A percentile compares a stretch with the other conserved stretches of the same genome.
Evolutionary conservation across 352 stramenopile genomes (phyloP).

Genomic region (Phytophthora syringae): DNA sequence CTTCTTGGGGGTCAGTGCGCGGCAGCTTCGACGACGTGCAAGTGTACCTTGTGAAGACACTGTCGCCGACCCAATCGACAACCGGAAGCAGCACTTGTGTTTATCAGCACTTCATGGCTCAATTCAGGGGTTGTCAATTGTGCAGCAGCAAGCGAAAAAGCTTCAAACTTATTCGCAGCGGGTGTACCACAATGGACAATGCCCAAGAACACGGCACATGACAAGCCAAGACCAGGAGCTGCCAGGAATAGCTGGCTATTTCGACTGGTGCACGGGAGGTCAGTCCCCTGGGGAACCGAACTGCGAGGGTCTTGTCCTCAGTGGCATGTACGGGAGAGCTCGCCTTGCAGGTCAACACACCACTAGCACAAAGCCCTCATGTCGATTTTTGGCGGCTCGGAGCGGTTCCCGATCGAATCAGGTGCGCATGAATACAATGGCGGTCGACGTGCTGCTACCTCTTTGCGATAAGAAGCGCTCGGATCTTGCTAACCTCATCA

Average conservation of each 20-base stretch:
- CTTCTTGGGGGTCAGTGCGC: too few species aligned
- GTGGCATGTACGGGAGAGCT: not conserved
- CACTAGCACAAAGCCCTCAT: conserved; percentile 33
- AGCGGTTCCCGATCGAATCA: conserved; percentile 75
- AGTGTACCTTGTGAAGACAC: too few species aligned
- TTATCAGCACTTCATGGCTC: too few species aligned
- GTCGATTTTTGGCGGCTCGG: conserved; percentile 84
- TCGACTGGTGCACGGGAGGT: conserved; percentile 11
- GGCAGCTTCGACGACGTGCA: too few species aligned
- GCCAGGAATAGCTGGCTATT: conserved; percentile 37
- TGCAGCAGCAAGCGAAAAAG: too few species aligned
- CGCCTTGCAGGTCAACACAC: not conserved
- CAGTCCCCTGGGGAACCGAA: not conserved
- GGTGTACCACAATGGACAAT: too few species aligned
- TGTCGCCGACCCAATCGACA: too few species aligned
- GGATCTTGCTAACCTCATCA: conserved; percentile 27
- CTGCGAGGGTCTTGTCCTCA: conserved; percentile 2
- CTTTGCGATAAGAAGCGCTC: conserved; percentile 83
- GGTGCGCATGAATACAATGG: conserved; percentile 34
- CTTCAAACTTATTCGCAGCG: too few species aligned
- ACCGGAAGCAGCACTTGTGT: too few species aligned
- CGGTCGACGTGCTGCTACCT: conserved; percentile 27
- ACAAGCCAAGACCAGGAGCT: too few species aligned
- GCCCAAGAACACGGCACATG: too few species aligned
- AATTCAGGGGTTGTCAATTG: too few species aligned